Base-by-base conservation (phyloP, 2,329 filamentous ascomycete genomes). In the Sclerotiophoma versabilis region DNA sequence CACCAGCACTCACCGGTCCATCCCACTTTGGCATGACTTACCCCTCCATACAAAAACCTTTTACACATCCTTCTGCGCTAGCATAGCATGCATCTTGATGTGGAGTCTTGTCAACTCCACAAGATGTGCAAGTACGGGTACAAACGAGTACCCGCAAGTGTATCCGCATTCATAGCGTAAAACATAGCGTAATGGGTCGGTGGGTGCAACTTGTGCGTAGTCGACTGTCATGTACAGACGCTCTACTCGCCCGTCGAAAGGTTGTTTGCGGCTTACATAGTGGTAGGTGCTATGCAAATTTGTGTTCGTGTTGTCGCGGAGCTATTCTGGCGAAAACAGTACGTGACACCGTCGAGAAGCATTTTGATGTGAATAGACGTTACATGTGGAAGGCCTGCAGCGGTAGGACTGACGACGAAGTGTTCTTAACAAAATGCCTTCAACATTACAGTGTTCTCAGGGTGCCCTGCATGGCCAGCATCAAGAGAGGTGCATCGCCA, bases 91-190 rank as follows among this genome's bases (percentile, higher is more conserved):
- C 39, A 46, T 42, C 34, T 14, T 10, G 8, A 19, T 26, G 46
- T 49, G 41, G 51, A 54, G 39, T 39, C 10, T 49, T 15, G 29
- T 26, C 20, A 29, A 39, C 51, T 54, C 45, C 34, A 41, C 45
- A 49, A 22, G 51, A 54, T 49, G 44, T 49, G 51, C 45, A 45
- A 49, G 44, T 22, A 38, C 41, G 51, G 51, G 51, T 54, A 46
- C 22, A 44, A 37, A 49, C 39, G 45, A 38, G 51, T 34, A 36
- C 23, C 39, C 41, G 46, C 51, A 49, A 34, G 41, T 49, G 51
- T 30, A 49, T 22, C 51, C 51, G 51, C 42, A 39, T n/a, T 22
- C 20, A 25, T 49, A 54, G 51, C 51, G 51, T 45, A 44, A 26
- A 47, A 49, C 44, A 41, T 49, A 39, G 45, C 19, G 20, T 26